Percentiles rank a stretch among this genome's conserved stretches.
Evolutionary conservation across 768 basidiomycete species (phyloP).

Genomic region (Mycena crocata): DNA sequence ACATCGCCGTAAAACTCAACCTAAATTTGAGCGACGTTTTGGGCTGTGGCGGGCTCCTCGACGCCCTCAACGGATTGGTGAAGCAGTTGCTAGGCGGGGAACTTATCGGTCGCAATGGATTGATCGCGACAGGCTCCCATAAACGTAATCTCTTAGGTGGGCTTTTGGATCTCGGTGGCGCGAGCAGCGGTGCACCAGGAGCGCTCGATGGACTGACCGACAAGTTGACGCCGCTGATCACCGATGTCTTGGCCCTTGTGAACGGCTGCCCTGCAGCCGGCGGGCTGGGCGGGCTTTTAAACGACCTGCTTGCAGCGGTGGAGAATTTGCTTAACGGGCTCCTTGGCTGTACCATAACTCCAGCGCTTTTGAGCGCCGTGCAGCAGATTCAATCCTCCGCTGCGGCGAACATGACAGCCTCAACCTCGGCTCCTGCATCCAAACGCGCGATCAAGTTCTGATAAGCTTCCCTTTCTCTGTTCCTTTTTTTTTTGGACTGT

Average conservation of each 20-base stretch:
- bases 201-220: background rate
- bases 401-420: too few relatives aligned
- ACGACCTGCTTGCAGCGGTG: background rate
- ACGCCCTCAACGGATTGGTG: background rate
- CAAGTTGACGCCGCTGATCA: background rate
- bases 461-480: too few relatives aligned
- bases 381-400: too few relatives aligned
- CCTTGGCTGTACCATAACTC: too few relatives aligned
- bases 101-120: background rate
- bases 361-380: too few relatives aligned
- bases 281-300: background rate
- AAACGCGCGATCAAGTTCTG: too few relatives aligned
- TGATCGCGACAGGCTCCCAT: too few relatives aligned
- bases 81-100: background rate
- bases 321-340: background rate
- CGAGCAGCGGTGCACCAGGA: too few relatives aligned
- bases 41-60: background rate
- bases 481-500: too few relatives aligned
- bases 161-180: background rate
- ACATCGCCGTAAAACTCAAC: background rate
- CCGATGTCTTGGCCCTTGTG: background rate
- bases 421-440: too few relatives aligned
- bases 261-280: background rate
- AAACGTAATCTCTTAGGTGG: background rate
- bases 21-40: too few relatives aligned